These are phyloP conservation scores for Tylopilus intermedius DNA, from an alignment of 768 basidiomycete species.

Conservation along the genomic window DNA sequence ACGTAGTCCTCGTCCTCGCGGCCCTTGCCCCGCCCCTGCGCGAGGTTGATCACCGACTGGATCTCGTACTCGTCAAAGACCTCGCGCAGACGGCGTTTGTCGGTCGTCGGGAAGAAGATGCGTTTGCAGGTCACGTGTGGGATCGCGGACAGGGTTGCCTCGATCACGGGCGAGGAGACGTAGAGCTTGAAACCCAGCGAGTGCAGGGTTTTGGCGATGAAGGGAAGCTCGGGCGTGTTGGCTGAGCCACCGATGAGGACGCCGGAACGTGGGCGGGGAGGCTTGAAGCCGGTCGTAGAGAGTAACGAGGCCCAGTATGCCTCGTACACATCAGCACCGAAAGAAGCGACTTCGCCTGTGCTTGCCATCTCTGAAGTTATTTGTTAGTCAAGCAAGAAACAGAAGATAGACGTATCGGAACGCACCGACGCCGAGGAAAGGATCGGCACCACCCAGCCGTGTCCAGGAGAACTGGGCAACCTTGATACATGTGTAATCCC, in stretches of 20 bases:
- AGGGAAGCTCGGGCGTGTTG: conserved; percentile 78
- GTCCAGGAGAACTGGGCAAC: conserved; percentile 99
- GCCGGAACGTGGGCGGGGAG: conserved; percentile 78
- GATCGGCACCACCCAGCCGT: conserved; percentile 90
- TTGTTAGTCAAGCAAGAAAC: neutral
- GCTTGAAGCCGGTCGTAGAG: conserved; percentile 92
- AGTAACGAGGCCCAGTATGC: conserved; percentile 95
- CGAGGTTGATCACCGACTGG: conserved; percentile 90
- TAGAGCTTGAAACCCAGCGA: conserved; percentile 95
- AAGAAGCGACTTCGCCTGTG: conserved; percentile 95
- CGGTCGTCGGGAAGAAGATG: conserved; percentile 94
- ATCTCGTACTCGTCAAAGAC: conserved; percentile 95
- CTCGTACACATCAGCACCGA: conserved; percentile 89
- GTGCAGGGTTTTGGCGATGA: conserved; percentile 72
- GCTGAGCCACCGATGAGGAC: conserved; percentile 91
- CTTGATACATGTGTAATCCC: conserved; percentile 94
- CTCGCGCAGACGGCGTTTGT: conserved; percentile 91
- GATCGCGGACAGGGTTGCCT: conserved; percentile 73
- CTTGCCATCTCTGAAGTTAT: conserved; percentile 82
- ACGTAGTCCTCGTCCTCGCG: conserved; percentile 94
- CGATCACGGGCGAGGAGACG: conserved; percentile 76
- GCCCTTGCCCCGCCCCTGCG: conserved; percentile 68
- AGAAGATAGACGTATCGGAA: conserved; percentile 10
- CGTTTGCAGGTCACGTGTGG: conserved; percentile 77
- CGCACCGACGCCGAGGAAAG: conserved; percentile 91